Conservation (phyloP, 2,329 filamentous ascomycete species). For the Annulohypoxylon truncatum region DNA sequence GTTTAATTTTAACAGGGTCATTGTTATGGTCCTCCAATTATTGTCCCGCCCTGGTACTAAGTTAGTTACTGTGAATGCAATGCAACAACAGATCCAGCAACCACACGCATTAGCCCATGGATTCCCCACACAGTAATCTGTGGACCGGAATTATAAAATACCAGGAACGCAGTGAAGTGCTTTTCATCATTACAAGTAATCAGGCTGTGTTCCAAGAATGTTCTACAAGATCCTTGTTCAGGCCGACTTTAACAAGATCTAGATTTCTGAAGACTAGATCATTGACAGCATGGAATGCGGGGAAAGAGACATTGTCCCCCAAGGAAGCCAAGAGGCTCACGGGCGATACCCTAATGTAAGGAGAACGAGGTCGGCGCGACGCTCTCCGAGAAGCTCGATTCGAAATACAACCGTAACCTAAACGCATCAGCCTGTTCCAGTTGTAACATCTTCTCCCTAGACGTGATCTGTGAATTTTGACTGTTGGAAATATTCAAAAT, state of each 20-base stretch:
- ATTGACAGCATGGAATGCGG: constrained; percentile 2
- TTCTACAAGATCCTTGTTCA: background rate
- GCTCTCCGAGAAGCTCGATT: constrained; percentile 39
- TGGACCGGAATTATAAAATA: constrained; percentile 30
- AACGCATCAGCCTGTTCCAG: constrained; percentile 5
- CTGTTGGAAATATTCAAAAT: constrained; percentile 2
- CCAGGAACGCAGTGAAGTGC: background rate
- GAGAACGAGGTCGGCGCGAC: constrained; percentile 40
- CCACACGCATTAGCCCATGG: constrained; percentile 12
- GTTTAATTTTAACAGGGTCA: constrained; percentile 6
- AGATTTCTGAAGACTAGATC: background rate
- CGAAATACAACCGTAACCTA: constrained; percentile 5
- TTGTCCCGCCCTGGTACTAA: background rate
- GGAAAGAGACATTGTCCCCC: background rate
- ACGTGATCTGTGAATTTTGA: background rate
- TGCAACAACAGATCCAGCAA: constrained; percentile 32
- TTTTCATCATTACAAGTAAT: too few relatives aligned
- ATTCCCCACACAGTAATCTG: constrained; percentile 29
- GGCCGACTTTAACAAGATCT: background rate
- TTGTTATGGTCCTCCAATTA: constrained; percentile 20
- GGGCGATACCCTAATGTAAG: constrained; percentile 27
- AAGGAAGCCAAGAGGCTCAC: constrained; percentile 17
- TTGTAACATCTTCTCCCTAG: background rate
- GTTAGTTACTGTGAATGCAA: constrained; percentile 18
- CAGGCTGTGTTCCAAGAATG: background rate